A percentile compares a stretch with the other conserved stretches of the same genome.
phyloP scores from a whole-genome alignment of 2,329 filamentous ascomycete genomes.

The Coleophoma eucalyptorum region DNA sequence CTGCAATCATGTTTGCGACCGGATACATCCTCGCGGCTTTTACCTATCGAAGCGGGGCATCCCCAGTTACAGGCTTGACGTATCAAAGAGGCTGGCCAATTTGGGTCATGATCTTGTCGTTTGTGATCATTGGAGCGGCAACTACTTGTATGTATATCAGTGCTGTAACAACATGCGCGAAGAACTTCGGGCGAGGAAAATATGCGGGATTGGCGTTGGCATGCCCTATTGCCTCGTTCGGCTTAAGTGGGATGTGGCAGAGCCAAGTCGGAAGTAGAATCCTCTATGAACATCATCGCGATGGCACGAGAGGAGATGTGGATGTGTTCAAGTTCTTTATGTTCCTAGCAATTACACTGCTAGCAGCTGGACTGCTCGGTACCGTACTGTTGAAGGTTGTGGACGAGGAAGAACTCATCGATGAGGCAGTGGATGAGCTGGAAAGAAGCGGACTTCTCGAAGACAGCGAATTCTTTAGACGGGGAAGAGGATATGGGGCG shows the following conservation, averaged over 20 bases:
- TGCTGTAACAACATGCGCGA: slow-evolving; percentile 91
- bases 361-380: slow-evolving; percentile 69
- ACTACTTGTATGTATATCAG: slow-evolving; percentile 88
- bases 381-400: slow-evolving; percentile 73
- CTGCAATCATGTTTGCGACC: slow-evolving; percentile 69
- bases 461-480: slow-evolving; percentile 68
- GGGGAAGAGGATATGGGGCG: slow-evolving; percentile 60
- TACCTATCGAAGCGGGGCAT: slow-evolving; percentile 60
- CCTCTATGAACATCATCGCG: slow-evolving; percentile 64
- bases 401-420: slow-evolving; percentile 82
- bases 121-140: slow-evolving; percentile 76
- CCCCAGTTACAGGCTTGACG: slow-evolving; percentile 35
- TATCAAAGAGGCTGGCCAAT: slow-evolving; percentile 62
- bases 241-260: slow-evolving; percentile 92
- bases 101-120: slow-evolving; percentile 78
- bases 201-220: slow-evolving; percentile 87
- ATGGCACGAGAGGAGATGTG: slow-evolving; percentile 60
- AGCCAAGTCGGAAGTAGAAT: slow-evolving; percentile 81
- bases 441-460: slow-evolving; percentile 82
- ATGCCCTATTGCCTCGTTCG: slow-evolving; percentile 87
- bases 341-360: slow-evolving; percentile 72
- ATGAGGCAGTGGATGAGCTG: slow-evolving; percentile 85
- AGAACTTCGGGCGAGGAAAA: slow-evolving; percentile 91
- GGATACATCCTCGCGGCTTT: slow-evolving; percentile 84
- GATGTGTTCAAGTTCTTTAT: slow-evolving; percentile 85